A percentile compares a stretch with the other conserved stretches of the same genome.
phyloP scores from a whole-genome alignment of 108 stramenopile genomes.

The Pseudonitzschia multistriata region DNA sequence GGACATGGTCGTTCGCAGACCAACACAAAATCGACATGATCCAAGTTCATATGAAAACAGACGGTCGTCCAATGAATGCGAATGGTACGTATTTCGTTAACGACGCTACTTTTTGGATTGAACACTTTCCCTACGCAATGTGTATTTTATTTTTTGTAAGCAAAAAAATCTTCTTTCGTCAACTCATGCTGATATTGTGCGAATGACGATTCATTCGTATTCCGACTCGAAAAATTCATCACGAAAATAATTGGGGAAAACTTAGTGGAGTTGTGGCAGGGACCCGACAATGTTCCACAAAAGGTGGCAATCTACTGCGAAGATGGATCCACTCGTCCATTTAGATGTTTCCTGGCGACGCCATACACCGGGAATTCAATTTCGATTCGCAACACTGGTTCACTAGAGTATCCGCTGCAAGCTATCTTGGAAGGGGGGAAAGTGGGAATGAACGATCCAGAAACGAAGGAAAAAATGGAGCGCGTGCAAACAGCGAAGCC shows the following conservation, averaged over 20 bases:
- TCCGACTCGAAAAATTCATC: background rate
- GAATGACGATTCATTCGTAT: background rate
- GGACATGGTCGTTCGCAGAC: constrained; percentile 24
- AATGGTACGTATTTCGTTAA: constrained; percentile 19
- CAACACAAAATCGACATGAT: constrained; percentile 18
- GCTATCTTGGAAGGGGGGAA: constrained; percentile 60
- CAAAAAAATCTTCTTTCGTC: background rate
- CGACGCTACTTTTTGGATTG: background rate
- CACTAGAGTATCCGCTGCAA: constrained; percentile 65
- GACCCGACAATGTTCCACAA: constrained; percentile 69
- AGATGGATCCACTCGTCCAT: constrained; percentile 67
- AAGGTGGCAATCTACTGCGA: constrained; percentile 70
- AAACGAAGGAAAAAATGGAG: constrained; percentile 8
- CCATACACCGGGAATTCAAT: constrained; percentile 63
- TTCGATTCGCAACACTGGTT: constrained; percentile 58
- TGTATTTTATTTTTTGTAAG: background rate
- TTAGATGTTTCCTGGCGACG: constrained; percentile 58
- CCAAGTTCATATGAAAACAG: constrained; percentile 52
- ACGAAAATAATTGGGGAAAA: background rate
- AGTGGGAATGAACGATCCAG: constrained; percentile 16
- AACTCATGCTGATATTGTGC: background rate
- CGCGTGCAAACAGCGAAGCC: constrained; percentile 8
- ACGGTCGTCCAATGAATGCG: constrained; percentile 70
- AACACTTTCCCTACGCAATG: background rate
- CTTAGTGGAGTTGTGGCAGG: constrained; percentile 62